Evolutionary conservation across 108 stramenopile genomes (phyloP).

Genomic region (Schizochytrium sp.): DNA sequence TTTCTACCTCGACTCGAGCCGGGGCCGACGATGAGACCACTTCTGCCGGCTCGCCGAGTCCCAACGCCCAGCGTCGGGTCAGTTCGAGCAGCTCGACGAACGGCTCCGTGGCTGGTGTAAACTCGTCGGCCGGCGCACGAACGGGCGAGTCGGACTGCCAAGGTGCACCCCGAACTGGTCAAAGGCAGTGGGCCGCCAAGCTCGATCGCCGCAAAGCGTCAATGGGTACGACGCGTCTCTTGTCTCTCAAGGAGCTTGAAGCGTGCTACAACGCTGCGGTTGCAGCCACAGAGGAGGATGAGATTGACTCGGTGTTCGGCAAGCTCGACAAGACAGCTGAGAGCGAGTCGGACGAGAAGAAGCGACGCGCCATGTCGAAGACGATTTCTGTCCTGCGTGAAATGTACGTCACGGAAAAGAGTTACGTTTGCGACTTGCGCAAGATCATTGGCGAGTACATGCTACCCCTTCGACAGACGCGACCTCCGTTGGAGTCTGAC

Average conservation of each 20-base stretch:
- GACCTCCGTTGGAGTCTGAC: background rate
- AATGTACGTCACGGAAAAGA: background rate
- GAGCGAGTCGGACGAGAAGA: background rate
- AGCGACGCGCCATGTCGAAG: background rate
- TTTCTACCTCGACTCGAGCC: too few species aligned
- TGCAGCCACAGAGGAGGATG: background rate
- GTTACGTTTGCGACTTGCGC: background rate
- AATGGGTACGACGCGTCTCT: background rate
- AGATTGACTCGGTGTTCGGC: background rate
- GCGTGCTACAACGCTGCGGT: background rate
- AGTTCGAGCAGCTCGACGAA: too few species aligned
- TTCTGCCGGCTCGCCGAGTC: too few species aligned
- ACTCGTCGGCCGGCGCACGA: background rate
- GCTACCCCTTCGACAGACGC: background rate
- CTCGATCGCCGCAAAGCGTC: constrained; percentile 6
- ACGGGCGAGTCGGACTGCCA: background rate
- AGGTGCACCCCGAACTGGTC: background rate
- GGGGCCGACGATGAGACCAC: too few species aligned
- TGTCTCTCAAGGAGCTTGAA: background rate
- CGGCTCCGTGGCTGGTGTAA: background rate
- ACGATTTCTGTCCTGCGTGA: background rate
- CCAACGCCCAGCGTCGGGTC: too few species aligned
- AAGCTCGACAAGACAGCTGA: background rate
- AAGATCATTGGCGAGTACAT: background rate
- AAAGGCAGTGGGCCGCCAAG: constrained; percentile 5